Conservation (phyloP, 2,329 filamentous ascomycete genomes). For the Diaporthe sp. region DNA sequence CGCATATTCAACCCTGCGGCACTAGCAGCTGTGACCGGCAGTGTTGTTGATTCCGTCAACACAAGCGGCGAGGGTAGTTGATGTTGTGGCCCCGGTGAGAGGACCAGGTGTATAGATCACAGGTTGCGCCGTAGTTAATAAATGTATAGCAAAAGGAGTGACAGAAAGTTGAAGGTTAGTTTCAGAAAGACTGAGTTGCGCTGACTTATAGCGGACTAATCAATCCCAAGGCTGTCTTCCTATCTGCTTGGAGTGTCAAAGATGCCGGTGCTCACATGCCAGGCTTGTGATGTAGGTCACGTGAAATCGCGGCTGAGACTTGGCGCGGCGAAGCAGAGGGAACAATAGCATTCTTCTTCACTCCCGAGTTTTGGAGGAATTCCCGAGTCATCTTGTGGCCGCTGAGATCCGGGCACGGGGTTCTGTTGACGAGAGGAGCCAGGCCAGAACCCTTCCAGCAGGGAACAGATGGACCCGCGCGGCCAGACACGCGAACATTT, state of each 20-base stretch:
- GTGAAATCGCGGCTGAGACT: slow-evolving; percentile 18
- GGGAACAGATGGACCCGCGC: background rate
- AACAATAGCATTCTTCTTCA: background rate
- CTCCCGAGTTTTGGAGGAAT: background rate
- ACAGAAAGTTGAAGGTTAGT: background rate
- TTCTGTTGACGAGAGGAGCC: background rate
- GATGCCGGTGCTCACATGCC: background rate
- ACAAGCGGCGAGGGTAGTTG: background rate
- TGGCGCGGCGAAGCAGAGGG: slow-evolving; percentile 10
- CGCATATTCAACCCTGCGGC: too few species aligned
- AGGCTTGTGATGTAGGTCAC: background rate
- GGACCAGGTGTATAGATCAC: background rate
- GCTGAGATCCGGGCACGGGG: background rate
- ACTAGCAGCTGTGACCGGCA: background rate
- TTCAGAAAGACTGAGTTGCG: background rate
- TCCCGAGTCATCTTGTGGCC: background rate
- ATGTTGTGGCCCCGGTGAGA: too few species aligned
- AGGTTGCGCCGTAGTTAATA: background rate
- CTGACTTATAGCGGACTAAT: background rate
- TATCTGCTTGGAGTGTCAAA: background rate
- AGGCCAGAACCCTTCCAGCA: background rate
- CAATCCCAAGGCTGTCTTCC: background rate
- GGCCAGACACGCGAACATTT: background rate
- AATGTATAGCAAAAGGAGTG: background rate
- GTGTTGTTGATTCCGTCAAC: background rate